Percentiles rank a stretch among this genome's conserved stretches.
These are phyloP conservation scores for Lepidium africanum DNA, from an alignment of 345 rosid species.

Conservation along the genomic window DNA sequence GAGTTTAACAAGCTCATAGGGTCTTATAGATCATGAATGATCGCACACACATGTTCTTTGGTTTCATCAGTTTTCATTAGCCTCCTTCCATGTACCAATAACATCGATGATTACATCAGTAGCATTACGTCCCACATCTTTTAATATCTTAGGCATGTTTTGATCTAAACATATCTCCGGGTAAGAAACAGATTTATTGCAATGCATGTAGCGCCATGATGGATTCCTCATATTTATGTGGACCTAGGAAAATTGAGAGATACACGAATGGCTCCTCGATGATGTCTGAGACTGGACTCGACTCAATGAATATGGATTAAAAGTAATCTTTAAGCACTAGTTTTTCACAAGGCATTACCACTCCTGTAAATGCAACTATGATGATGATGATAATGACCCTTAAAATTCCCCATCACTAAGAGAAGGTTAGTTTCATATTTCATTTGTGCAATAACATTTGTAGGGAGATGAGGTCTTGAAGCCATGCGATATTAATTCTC, in stretches of 20 bases:
- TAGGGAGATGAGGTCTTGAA: too few relatives aligned
- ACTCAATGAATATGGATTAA: constrained; percentile 28
- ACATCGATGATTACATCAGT: constrained; percentile 59
- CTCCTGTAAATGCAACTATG: constrained; percentile 59
- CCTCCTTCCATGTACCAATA: constrained; percentile 85
- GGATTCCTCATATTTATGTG: constrained; percentile 78
- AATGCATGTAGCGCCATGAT: constrained; percentile 89
- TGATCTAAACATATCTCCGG: neutral
- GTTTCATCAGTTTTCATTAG: constrained; percentile 40
- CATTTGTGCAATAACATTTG: too few relatives aligned
- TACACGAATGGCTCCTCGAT: constrained; percentile 94
- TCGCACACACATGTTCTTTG: constrained; percentile 25
- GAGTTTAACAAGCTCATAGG: constrained; percentile 26
- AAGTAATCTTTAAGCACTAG: constrained; percentile 54
- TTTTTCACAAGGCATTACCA: constrained; percentile 29
- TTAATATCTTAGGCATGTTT: constrained; percentile 71
- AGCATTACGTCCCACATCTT: constrained; percentile 54
- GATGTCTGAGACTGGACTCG: constrained; percentile 74
- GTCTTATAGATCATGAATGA: constrained; percentile 29
- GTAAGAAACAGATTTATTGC: neutral
- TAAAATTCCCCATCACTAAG: too few relatives aligned
- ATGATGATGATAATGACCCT: too few relatives aligned
- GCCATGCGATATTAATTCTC: too few relatives aligned
- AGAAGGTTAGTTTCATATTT: too few relatives aligned
- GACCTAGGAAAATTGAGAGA: too few relatives aligned